Conservation (phyloP, 2,329 filamentous ascomycete species). For the Sphaerulina musiva region DNA sequence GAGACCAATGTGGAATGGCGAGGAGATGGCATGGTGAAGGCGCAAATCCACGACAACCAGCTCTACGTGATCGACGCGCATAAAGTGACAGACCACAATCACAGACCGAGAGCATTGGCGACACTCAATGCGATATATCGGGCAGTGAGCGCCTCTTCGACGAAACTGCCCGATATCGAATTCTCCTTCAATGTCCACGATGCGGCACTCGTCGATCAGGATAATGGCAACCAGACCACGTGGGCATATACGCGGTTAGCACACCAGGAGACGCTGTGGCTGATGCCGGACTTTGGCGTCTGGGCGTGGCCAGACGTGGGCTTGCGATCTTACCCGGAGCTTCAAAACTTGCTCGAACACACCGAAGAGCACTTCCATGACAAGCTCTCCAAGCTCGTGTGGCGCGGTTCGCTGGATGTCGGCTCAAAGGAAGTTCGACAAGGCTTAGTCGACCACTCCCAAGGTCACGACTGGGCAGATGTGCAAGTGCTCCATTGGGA, state of each 20-base stretch:
- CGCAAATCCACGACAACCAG: conserved; percentile 29
- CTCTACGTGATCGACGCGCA: conserved; percentile 26
- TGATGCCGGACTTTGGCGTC: conserved; percentile 50
- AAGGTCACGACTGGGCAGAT: conserved; percentile 34
- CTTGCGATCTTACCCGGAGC: conserved; percentile 17
- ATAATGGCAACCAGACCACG: conserved; percentile 21
- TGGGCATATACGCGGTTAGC: conserved; percentile 24
- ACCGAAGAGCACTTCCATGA: conserved; percentile 21
- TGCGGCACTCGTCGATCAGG: conserved; percentile 22
- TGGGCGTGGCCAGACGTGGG: conserved; percentile 46
- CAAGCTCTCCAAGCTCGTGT: conserved; percentile 27
- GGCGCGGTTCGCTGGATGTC: conserved; percentile 28
- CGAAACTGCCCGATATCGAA: conserved; percentile 42
- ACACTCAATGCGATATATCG: conserved; percentile 44
- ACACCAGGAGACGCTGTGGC: conserved; percentile 40
- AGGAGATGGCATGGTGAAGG: conserved; percentile 24
- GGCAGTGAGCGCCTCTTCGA: conserved; percentile 37
- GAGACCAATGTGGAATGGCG: conserved; percentile 24
- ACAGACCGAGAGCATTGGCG: conserved; percentile 28
- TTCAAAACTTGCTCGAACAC: conserved; percentile 18
- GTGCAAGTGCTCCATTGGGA: conserved; percentile 29
- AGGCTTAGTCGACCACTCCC: conserved; percentile 27
- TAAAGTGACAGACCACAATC: conserved; percentile 23
- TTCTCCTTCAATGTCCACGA: conserved; percentile 43
- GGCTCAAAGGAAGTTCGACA: conserved; percentile 28